A percentile compares a stretch with the other conserved stretches of the same genome.
phyloP scores from a whole-genome alignment of 331 rosid species.

The Erythrophleum ivorense region DNA sequence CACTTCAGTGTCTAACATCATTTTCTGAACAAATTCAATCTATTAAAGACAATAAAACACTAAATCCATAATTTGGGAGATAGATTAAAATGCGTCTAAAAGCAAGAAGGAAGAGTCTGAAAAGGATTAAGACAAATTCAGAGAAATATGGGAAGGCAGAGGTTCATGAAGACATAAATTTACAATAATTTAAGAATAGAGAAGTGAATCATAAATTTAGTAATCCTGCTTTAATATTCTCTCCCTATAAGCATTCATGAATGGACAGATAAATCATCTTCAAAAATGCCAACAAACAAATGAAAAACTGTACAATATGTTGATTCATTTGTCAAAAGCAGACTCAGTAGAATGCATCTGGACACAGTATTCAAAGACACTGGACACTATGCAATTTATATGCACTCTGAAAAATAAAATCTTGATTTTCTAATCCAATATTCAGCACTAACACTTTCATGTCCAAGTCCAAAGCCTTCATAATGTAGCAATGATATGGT shows the following conservation, averaged over 20 bases:
- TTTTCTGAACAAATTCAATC: slow-evolving; percentile 35
- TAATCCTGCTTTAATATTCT: background rate
- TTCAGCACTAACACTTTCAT: background rate
- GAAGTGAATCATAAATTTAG: slow-evolving; percentile 14
- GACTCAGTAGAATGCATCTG: background rate
- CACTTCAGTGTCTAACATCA: slow-evolving; percentile 48
- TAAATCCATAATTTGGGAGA: slow-evolving; percentile 28
- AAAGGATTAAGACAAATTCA: slow-evolving; percentile 21
- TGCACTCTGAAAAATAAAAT: background rate
- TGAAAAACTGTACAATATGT: background rate
- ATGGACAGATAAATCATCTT: background rate
- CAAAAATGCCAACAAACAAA: background rate
- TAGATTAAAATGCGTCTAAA: slow-evolving; percentile 20
- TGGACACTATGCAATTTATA: slow-evolving; percentile 11
- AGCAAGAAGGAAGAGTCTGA: slow-evolving; percentile 17
- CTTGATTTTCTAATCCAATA: background rate
- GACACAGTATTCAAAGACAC: background rate
- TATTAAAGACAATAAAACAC: slow-evolving; percentile 32
- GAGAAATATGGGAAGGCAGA: slow-evolving; percentile 15
- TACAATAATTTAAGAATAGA: slow-evolving; percentile 5
- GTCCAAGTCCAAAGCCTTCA: background rate
- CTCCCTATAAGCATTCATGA: background rate
- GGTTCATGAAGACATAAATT: slow-evolving; percentile 4
- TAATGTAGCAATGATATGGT: background rate
- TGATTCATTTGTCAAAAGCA: slow-evolving; percentile 7